Conservation (phyloP, 768 basidiomycete genomes). For the Suillus hirtellus region DNA sequence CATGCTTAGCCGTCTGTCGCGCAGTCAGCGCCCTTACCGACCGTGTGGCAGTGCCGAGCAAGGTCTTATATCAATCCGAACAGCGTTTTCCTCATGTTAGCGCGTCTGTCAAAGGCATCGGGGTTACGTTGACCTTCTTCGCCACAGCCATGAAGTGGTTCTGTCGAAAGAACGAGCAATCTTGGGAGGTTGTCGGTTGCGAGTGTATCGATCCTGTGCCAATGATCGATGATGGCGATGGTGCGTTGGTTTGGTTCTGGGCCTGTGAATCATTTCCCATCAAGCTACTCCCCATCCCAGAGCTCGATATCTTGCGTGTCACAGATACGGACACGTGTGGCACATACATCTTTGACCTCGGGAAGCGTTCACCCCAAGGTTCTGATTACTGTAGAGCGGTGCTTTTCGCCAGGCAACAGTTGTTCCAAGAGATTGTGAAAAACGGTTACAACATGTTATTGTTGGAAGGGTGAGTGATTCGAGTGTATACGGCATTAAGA, state of each 20-base stretch:
- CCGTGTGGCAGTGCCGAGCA: constrained; percentile 25
- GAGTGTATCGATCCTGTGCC: constrained; percentile 64
- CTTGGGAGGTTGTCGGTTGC: constrained; percentile 80
- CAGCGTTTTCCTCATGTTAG: constrained; percentile 21
- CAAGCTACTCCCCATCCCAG: constrained; percentile 32
- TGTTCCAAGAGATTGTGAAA: constrained; percentile 54
- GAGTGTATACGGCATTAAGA: constrained; percentile 1
- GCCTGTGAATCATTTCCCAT: constrained; percentile 7
- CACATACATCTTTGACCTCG: constrained; percentile 62
- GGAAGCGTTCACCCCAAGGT: constrained; percentile 45
- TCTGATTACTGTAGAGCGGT: constrained; percentile 54
- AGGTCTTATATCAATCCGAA: constrained; percentile 17
- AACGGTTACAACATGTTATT: constrained; percentile 65
- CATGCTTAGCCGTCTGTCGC: not conserved
- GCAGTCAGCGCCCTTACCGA: not conserved
- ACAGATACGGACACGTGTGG: constrained; percentile 54
- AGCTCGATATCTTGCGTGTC: constrained; percentile 59
- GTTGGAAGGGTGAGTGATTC: constrained; percentile 58
- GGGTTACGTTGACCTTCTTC: constrained; percentile 6
- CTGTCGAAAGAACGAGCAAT: constrained; percentile 51
- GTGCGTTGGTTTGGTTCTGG: constrained; percentile 33
- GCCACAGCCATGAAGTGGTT: constrained; percentile 39
- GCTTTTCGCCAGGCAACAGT: constrained; percentile 62
- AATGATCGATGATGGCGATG: constrained; percentile 61
- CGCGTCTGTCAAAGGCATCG: not conserved